phyloP scores from a whole-genome alignment of 306 rosid genomes.

The Vicia sativa region DNA sequence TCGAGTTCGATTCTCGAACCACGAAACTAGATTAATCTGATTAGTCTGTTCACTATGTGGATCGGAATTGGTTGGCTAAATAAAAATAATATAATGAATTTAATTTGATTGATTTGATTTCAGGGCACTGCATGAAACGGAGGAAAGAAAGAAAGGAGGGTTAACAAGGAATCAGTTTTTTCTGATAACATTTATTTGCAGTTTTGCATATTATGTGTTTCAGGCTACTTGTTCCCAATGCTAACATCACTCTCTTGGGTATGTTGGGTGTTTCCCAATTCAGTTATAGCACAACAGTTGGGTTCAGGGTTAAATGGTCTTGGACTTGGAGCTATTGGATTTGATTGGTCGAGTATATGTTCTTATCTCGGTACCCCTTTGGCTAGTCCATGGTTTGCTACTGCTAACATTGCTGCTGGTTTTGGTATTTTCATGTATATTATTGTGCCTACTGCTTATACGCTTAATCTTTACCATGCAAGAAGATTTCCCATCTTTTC shows the following conservation, averaged over 20 bases:
- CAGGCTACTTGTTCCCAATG: slow-evolving; percentile 79
- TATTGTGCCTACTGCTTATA: slow-evolving; percentile 63
- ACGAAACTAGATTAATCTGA: too few relatives aligned
- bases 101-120: slow-evolving; percentile 39
- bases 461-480: slow-evolving; percentile 63
- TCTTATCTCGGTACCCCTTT: slow-evolving; percentile 83
- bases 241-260: slow-evolving; percentile 77
- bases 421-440: slow-evolving; percentile 60
- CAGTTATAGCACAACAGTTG: slow-evolving; percentile 67
- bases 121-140: slow-evolving; percentile 85
- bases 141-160: slow-evolving; percentile 59
- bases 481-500: slow-evolving; percentile 79
- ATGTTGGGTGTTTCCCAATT: slow-evolving; percentile 77
- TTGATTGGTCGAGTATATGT: slow-evolving; percentile 79
- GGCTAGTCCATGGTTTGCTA: slow-evolving; percentile 96
- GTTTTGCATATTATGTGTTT: slow-evolving; percentile 75
- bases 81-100: too few relatives aligned
- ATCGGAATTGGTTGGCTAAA: too few relatives aligned
- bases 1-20: too few relatives aligned
- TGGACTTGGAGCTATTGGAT: slow-evolving; percentile 70
- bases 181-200: slow-evolving; percentile 64
- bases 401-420: slow-evolving; percentile 77
- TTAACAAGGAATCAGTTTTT: slow-evolving; percentile 71
- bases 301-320: slow-evolving; percentile 87
- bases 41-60: too few relatives aligned